A percentile compares a stretch with the other conserved stretches of the same genome.
These are phyloP conservation scores for Elsinoe batatas DNA, from an alignment of 2,329 filamentous ascomycete species.

Conservation along the genomic window DNA sequence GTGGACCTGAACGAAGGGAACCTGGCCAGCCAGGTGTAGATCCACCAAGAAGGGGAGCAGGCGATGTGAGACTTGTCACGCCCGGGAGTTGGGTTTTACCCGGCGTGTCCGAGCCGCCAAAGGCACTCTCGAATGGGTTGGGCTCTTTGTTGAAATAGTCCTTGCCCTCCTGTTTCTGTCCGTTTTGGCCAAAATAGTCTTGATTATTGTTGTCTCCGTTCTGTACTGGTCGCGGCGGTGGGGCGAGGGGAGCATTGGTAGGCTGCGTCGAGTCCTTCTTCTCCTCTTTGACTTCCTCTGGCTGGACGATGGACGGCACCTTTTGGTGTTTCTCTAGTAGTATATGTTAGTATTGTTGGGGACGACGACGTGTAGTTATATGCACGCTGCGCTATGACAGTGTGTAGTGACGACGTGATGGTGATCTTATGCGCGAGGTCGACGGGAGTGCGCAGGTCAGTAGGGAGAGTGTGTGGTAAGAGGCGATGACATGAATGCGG, in stretches of 20 bases:
- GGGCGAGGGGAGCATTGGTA: conserved; percentile 42
- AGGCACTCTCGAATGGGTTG: conserved; percentile 96
- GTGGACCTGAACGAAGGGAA: conserved; percentile 78
- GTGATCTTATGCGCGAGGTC: no score
- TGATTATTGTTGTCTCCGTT: conserved; percentile 32
- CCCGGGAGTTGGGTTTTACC: conserved; percentile 72
- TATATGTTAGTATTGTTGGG: neutral
- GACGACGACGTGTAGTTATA: no score
- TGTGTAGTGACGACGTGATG: no score
- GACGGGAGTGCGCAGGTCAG: neutral
- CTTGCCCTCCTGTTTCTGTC: conserved; percentile 22
- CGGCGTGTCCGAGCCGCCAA: conserved; percentile 70
- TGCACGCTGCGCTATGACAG: no score
- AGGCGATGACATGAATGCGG: neutral
- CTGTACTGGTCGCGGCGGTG: conserved; percentile 39
- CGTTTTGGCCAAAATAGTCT: conserved; percentile 39
- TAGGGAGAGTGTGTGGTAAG: neutral
- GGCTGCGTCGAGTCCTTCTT: conserved; percentile 21
- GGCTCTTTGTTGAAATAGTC: conserved; percentile 65
- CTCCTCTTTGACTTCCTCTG: conserved; percentile 22
- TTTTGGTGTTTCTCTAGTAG: conserved; percentile 17
- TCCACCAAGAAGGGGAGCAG: conserved; percentile 68
- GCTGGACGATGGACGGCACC: conserved; percentile 28
- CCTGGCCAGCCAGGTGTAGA: conserved; percentile 72
- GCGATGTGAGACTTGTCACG: conserved; percentile 83